These are phyloP conservation scores for Oxyria digyna DNA, from an alignment of 148 eudicot genomes.

Conservation along the genomic window DNA sequence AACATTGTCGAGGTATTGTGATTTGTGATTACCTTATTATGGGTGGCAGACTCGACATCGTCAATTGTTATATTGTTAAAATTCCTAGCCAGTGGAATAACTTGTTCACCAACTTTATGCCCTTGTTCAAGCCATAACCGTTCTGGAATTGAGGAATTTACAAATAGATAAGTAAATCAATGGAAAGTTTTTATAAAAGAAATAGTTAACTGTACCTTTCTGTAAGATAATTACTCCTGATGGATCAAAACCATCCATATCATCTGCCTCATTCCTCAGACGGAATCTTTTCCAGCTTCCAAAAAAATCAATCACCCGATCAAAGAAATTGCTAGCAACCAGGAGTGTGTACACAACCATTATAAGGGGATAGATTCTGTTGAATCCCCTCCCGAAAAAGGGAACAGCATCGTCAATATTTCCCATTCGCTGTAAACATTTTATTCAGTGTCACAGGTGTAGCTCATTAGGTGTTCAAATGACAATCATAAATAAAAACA, in stretches of 20 bases:
- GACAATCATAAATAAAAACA: neutral
- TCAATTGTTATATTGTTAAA: slow-evolving; percentile 48
- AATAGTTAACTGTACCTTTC: slow-evolving; percentile 40
- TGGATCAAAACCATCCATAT: slow-evolving; percentile 85
- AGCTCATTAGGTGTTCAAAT: slow-evolving; percentile 2
- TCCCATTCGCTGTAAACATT: slow-evolving; percentile 69
- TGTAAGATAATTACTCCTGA: slow-evolving; percentile 82
- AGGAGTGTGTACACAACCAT: slow-evolving; percentile 81
- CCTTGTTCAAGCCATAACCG: slow-evolving; percentile 90
- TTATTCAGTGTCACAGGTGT: neutral
- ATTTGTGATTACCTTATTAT: slow-evolving; percentile 1
- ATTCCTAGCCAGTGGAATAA: slow-evolving; percentile 80
- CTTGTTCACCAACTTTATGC: slow-evolving; percentile 70
- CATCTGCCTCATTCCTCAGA: slow-evolving; percentile 55
- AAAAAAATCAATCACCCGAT: slow-evolving; percentile 52
- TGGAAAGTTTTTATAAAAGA: neutral
- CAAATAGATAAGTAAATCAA: neutral
- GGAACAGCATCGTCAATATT: slow-evolving; percentile 80
- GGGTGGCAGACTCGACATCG: slow-evolving; percentile 52
- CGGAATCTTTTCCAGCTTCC: slow-evolving; percentile 83
- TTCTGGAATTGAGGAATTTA: slow-evolving; percentile 28
- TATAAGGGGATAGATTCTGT: slow-evolving; percentile 79
- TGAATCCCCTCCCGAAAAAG: slow-evolving; percentile 73
- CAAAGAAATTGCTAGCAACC: slow-evolving; percentile 85
- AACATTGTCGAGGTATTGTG: neutral